Evolutionary conservation across 495 filamentous ascomycete genomes (phyloP).

Genomic region (Penicillium odoratum): DNA sequence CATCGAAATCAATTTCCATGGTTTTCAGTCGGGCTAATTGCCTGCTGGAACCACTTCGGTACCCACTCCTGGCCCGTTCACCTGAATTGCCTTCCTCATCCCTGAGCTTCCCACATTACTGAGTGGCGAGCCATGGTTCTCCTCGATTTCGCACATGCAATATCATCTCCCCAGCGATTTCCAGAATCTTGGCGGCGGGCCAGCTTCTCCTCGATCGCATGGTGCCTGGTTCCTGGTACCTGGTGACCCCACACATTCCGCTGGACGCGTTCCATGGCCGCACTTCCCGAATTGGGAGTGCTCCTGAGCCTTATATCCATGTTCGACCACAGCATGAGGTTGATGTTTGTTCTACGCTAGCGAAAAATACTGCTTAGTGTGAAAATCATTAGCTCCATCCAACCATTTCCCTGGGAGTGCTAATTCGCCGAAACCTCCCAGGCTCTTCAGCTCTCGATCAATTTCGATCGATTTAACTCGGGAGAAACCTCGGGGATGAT

Average conservation of each 20-base stretch:
- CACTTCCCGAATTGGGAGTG: background rate
- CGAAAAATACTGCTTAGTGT: too few relatives aligned
- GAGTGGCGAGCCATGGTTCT: background rate
- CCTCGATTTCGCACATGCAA: background rate
- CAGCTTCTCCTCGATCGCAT: background rate
- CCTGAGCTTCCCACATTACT: background rate
- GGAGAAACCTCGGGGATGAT: too few relatives aligned
- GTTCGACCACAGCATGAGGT: too few relatives aligned
- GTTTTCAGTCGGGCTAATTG: background rate
- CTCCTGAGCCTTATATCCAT: too few relatives aligned
- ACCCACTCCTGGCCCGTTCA: background rate
- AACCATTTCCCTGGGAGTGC: too few relatives aligned
- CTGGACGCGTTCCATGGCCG: background rate
- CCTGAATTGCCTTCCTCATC: background rate
- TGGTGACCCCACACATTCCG: background rate
- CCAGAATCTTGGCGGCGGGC: background rate
- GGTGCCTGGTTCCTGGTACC: background rate
- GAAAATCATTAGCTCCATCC: too few relatives aligned
- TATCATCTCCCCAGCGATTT: background rate
- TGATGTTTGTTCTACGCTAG: too few relatives aligned
- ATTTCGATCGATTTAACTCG: too few relatives aligned
- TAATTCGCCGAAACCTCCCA: too few relatives aligned
- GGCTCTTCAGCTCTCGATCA: too few relatives aligned
- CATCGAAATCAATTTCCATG: background rate
- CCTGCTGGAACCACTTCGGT: background rate